Conservation (phyloP, 2,329 filamentous ascomycete genomes). For the Zasmidium angulare region DNA sequence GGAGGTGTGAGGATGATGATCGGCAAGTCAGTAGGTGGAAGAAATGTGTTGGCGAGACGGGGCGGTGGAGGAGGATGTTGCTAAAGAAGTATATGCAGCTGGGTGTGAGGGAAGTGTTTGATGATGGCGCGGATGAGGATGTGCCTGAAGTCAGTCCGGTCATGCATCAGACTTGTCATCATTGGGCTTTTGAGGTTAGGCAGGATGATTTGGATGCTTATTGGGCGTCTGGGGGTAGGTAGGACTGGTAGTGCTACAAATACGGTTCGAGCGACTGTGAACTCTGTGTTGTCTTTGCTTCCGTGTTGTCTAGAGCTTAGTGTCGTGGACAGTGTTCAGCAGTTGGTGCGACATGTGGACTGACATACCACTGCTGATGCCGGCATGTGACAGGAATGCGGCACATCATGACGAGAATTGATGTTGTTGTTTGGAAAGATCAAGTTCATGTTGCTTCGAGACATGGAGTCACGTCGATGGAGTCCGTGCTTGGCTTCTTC, state of each 20-base stretch:
- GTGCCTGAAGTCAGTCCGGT: slow-evolving; percentile 52
- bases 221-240: slow-evolving; percentile 37
- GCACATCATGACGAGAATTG: background rate
- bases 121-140: slow-evolving; percentile 44
- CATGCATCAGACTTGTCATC: slow-evolving; percentile 58
- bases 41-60: slow-evolving; percentile 54
- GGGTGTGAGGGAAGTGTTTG: slow-evolving; percentile 52
- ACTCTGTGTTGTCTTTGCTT: no score
- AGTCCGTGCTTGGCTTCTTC: background rate
- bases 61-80: slow-evolving; percentile 52
- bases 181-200: slow-evolving; percentile 56
- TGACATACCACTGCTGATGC: no score
- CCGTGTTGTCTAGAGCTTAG: no score
- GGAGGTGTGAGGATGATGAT: slow-evolving; percentile 54
- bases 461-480: background rate
- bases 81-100: slow-evolving; percentile 53
- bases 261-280: no score
- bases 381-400: no score
- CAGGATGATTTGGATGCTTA: slow-evolving; percentile 52
- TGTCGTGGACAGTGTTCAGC: no score
- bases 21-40: slow-evolving; percentile 54
- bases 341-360: no score
- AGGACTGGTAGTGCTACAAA: no score
- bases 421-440: background rate
- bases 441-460: background rate